Evolutionary conservation across 139 green algal species (phyloP), one percentile per base, ranked within the genome.

Genomic region (Diplosphaera chodatii): DNA sequence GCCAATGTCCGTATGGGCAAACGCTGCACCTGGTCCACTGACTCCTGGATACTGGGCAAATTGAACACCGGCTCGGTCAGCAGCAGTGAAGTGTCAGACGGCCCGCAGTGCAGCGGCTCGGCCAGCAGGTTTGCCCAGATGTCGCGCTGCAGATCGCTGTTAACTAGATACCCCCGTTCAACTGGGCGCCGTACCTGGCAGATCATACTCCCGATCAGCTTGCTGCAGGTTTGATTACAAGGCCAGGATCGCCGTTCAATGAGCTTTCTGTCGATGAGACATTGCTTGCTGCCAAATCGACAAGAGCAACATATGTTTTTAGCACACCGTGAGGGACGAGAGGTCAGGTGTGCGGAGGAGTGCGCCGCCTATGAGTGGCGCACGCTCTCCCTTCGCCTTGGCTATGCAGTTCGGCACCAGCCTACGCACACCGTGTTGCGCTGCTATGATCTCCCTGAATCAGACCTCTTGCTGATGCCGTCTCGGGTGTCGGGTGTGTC

Each of bases 1-100:
- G n/a, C n/a, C n/a, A n/a, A n/a, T n/a, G n/a, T n/a, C n/a, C n/a
- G n/a, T n/a, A n/a, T n/a, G n/a, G n/a, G n/a, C n/a, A n/a, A n/a
- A n/a, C n/a, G n/a, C n/a, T n/a, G n/a, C 40, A 91, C 85, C 83
- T 91, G 80, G 62, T 90, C 77, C 3, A 80, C 84, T 1, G 74
- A 68, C 5, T 83, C 78, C 15, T 87, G 80, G 13, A 92, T 76
- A 21, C 83, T 79, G 8, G 82, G 76, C 70, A 97, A 86, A 77
- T 93, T 92, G 70, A 96, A 85, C 30, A 93, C 76, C 1, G 92
- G 88, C 75, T 96, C 91, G 23, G 89, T 91, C 6, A 96, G 31
- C 5, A 96, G 63, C 55, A 96, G 77, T 10, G 85, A 80, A 65
- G 77, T 87, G 10, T 63, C 66, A 2, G 32, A 3, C 31, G 34